phyloP scores from a whole-genome alignment of 345 rosid species.

The Litchi chinensis region DNA sequence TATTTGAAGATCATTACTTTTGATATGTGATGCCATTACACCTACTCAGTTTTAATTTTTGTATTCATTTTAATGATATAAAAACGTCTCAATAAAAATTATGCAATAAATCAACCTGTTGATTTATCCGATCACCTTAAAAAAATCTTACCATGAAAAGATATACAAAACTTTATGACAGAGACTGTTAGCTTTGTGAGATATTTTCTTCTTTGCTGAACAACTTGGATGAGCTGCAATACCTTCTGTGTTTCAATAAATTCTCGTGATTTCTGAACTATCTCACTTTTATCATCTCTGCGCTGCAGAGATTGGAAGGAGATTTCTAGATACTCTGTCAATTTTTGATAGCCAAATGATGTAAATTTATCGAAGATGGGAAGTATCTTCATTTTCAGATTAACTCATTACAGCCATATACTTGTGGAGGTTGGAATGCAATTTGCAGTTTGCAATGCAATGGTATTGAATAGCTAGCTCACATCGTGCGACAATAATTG shows the following conservation, averaged over 20 bases:
- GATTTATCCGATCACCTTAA: not conserved
- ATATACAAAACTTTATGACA: not conserved
- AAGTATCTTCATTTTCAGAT: constrained; percentile 18
- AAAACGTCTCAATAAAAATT: too few relatives aligned
- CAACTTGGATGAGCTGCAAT: constrained; percentile 3
- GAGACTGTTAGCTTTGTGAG: too few relatives aligned
- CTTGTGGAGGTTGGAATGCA: not conserved
- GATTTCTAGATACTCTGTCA: not conserved
- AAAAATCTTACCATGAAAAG: not conserved
- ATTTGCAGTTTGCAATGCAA: too few relatives aligned
- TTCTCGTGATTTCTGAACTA: not conserved
- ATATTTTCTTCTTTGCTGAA: not conserved
- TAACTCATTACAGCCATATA: constrained; percentile 11
- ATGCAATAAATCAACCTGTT: too few relatives aligned
- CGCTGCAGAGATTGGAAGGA: not conserved
- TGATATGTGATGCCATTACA: too few relatives aligned
- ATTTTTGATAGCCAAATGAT: not conserved
- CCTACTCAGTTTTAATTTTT: too few relatives aligned
- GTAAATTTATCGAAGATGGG: constrained; percentile 12
- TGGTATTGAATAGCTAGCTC: not conserved
- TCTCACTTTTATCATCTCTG: not conserved
- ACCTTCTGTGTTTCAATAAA: not conserved
- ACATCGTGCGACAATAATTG: not conserved
- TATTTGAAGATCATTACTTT: too few relatives aligned
- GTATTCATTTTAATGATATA: too few relatives aligned